Percentiles rank a stretch among this genome's conserved stretches.
Evolutionary conservation across 305 asterid species (phyloP).

Genomic region (Fraxinus velutina): DNA sequence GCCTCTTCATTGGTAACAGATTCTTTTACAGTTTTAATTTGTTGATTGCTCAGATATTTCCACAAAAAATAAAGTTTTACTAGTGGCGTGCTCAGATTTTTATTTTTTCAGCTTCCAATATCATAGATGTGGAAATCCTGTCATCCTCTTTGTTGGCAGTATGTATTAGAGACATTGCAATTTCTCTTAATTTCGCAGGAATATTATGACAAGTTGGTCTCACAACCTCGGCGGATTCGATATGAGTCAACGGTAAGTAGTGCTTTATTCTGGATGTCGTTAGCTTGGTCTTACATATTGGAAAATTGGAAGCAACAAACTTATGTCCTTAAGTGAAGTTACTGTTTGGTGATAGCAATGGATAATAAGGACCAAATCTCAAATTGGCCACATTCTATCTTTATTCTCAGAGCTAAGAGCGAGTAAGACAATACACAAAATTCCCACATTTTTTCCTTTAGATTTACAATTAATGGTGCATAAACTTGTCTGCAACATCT

Average conservation of each 20-base stretch:
- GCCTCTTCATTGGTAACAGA: constrained; percentile 65
- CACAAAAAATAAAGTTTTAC: neutral
- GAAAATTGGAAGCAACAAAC: neutral
- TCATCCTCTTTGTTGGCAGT: constrained; percentile 11
- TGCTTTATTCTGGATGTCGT: constrained; percentile 19
- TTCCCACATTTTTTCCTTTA: constrained; percentile 3
- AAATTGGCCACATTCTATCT: neutral
- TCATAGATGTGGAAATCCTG: constrained; percentile 7
- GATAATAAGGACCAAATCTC: constrained; percentile 16
- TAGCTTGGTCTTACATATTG: constrained; percentile 12
- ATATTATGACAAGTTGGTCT: constrained; percentile 66
- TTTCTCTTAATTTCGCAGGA: constrained; percentile 52
- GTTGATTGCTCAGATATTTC: constrained; percentile 2
- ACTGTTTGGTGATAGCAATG: neutral
- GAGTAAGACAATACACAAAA: neutral
- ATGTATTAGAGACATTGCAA: constrained; percentile 5
- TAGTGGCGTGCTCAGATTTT: neutral
- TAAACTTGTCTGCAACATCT: neutral
- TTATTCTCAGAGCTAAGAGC: neutral
- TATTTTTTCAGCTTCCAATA: constrained; percentile 1
- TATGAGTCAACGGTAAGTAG: constrained; percentile 85
- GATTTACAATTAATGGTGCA: neutral
- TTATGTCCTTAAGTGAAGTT: neutral
- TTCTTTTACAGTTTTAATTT: constrained; percentile 1
- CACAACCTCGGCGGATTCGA: constrained; percentile 66